phyloP scores from a whole-genome alignment of 2,329 filamentous ascomycete genomes.

The Epichloe gansuensis region DNA sequence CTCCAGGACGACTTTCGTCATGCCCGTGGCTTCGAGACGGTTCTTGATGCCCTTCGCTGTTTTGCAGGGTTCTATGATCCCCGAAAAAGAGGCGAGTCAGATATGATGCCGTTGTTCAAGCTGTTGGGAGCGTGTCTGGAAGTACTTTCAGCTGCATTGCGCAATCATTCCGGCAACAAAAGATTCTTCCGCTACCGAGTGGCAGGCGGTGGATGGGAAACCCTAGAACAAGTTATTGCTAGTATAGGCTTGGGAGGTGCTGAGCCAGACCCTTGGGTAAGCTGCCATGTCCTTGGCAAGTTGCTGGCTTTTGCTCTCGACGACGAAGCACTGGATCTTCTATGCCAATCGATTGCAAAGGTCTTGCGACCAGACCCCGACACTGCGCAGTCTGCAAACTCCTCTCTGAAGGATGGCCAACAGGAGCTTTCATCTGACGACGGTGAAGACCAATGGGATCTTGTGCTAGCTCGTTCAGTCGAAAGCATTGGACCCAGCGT shows the following conservation, averaged over 20 bases:
- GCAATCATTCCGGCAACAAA: slow-evolving; percentile 71
- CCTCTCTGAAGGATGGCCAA: slow-evolving; percentile 12
- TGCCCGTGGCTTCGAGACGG: slow-evolving; percentile 61
- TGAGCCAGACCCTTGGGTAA: slow-evolving; percentile 55
- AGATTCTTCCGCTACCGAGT: slow-evolving; percentile 73
- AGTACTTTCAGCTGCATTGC: slow-evolving; percentile 62
- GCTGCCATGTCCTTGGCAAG: slow-evolving; percentile 66
- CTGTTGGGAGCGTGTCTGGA: slow-evolving; percentile 60
- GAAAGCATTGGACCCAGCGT: slow-evolving; percentile 29
- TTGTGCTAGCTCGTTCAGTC: slow-evolving; percentile 23
- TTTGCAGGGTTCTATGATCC: slow-evolving; percentile 67
- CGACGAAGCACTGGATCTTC: slow-evolving; percentile 57
- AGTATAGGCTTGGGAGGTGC: slow-evolving; percentile 52
- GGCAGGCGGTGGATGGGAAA: slow-evolving; percentile 65
- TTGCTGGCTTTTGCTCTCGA: slow-evolving; percentile 71
- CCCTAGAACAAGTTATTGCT: slow-evolving; percentile 59
- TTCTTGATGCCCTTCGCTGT: slow-evolving; percentile 56
- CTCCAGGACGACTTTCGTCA: slow-evolving; percentile 74
- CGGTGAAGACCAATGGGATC: slow-evolving; percentile 25
- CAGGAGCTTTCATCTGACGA: background rate
- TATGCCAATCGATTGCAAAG: slow-evolving; percentile 45
- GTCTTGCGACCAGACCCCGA: slow-evolving; percentile 20
- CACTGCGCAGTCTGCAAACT: slow-evolving; percentile 4
- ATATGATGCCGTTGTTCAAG: slow-evolving; percentile 53
- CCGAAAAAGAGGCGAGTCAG: slow-evolving; percentile 44